Evolutionary conservation across 768 basidiomycete species (phyloP).

Genomic region (Phanerochaete carnosa): DNA sequence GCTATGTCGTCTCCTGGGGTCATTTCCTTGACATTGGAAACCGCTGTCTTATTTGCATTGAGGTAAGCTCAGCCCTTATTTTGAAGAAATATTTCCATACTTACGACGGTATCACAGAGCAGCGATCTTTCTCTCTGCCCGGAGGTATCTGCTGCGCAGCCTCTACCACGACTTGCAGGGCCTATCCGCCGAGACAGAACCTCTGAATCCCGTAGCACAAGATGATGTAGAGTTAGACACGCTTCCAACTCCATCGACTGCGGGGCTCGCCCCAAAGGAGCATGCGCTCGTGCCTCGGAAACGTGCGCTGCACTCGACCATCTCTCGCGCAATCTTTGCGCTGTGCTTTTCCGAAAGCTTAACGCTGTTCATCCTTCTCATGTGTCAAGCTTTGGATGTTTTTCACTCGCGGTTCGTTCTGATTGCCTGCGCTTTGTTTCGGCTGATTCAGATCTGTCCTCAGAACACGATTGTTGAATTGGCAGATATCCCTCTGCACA

Average conservation of each 20-base stretch:
- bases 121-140: conserved; percentile 51
- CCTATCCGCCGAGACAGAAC: conserved; percentile 32
- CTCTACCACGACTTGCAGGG: conserved; percentile 59
- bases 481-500: conserved; percentile 60
- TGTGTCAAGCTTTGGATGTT: conserved; percentile 62
- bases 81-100: no score
- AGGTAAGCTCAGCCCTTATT: background rate
- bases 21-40: background rate
- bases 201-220: conserved; percentile 5
- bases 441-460: background rate
- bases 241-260: conserved; percentile 35
- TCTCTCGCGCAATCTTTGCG: conserved; percentile 62
- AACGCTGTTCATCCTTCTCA: conserved; percentile 65
- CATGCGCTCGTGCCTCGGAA: background rate
- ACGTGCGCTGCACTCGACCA: conserved; percentile 45
- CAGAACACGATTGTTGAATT: conserved; percentile 65
- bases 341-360: conserved; percentile 74
- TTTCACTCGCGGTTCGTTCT: conserved; percentile 48
- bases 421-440: background rate
- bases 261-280: conserved; percentile 1
- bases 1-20: background rate
- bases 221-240: conserved; percentile 35
- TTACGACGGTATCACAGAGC: background rate
- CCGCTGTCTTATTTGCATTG: background rate
- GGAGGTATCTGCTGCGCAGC: conserved; percentile 52